Conservation (phyloP, 345 rosid species). For the Boechera divaricarpa region DNA sequence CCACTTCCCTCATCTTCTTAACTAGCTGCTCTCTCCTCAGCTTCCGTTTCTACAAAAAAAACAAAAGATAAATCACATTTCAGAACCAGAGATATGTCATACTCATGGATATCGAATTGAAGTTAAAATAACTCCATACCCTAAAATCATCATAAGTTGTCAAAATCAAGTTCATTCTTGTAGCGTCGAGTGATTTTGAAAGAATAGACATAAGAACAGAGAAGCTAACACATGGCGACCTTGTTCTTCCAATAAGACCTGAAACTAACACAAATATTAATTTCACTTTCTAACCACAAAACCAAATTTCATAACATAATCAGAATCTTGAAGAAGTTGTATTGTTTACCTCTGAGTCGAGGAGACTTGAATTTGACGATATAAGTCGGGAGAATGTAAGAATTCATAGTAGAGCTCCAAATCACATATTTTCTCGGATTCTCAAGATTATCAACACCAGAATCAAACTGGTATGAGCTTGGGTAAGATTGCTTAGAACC, state of each 20-base stretch:
- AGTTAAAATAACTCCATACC: conserved; percentile 36
- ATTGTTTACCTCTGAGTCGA: conserved; percentile 26
- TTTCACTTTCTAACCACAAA: neutral
- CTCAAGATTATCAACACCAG: conserved; percentile 61
- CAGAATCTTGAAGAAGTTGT: neutral
- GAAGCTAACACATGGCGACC: conserved; percentile 81
- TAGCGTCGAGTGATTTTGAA: conserved; percentile 54
- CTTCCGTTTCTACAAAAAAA: conserved; percentile 34
- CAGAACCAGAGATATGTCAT: neutral
- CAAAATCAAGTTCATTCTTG: conserved; percentile 47
- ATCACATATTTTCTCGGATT: conserved; percentile 64
- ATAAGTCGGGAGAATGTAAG: conserved; percentile 64
- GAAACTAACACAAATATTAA: neutral
- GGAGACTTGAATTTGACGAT: conserved; percentile 63
- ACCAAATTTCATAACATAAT: neutral
- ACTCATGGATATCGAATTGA: neutral
- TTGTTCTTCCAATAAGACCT: conserved; percentile 40
- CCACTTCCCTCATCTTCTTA: conserved; percentile 41
- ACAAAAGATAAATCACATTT: neutral
- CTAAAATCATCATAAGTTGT: conserved; percentile 50
- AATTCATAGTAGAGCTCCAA: conserved; percentile 73
- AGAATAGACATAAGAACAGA: conserved; percentile 60
- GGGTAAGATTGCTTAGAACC: conserved; percentile 64
- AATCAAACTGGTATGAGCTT: conserved; percentile 62
- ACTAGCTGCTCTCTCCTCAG: conserved; percentile 38